Conservation (phyloP, 2,329 filamentous ascomycete species). For the Neoarthrinium moseri region DNA sequence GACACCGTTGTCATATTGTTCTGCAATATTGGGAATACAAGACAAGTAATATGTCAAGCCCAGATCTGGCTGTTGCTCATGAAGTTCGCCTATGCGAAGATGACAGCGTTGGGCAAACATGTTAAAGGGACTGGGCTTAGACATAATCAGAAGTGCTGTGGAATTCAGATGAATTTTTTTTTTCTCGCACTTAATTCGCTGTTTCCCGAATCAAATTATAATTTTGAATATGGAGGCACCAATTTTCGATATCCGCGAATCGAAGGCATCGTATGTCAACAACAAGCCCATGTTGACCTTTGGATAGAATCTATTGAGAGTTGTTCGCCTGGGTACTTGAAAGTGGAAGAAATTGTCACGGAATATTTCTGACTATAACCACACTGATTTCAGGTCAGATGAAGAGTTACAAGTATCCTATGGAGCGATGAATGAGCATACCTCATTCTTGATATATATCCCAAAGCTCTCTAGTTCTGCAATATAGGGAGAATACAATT, state of each 20-base stretch:
- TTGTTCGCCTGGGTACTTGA: neutral
- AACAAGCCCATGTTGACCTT: conserved; percentile 1
- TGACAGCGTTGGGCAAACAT: neutral
- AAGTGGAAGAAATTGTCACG: neutral
- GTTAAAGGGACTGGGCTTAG: neutral
- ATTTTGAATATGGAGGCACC: conserved; percentile 1
- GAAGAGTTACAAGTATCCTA: neutral
- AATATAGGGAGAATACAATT: no score
- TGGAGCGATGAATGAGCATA: no score
- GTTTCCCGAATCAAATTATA: neutral
- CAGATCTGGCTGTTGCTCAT: neutral
- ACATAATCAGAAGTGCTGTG: neutral
- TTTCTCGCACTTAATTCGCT: neutral
- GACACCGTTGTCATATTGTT: neutral
- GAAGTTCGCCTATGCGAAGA: neutral
- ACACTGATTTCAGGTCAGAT: neutral
- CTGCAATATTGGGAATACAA: neutral
- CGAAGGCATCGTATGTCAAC: neutral
- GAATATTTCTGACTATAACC: neutral
- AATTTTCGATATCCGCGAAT: conserved; percentile 1
- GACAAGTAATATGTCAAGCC: neutral
- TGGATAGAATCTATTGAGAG: conserved; percentile 1
- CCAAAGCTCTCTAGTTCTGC: no score
- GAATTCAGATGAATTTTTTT: neutral
- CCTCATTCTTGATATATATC: no score